phyloP scores from a whole-genome alignment of 2,329 filamentous ascomycete genomes.

The Diaporthe velutina region DNA sequence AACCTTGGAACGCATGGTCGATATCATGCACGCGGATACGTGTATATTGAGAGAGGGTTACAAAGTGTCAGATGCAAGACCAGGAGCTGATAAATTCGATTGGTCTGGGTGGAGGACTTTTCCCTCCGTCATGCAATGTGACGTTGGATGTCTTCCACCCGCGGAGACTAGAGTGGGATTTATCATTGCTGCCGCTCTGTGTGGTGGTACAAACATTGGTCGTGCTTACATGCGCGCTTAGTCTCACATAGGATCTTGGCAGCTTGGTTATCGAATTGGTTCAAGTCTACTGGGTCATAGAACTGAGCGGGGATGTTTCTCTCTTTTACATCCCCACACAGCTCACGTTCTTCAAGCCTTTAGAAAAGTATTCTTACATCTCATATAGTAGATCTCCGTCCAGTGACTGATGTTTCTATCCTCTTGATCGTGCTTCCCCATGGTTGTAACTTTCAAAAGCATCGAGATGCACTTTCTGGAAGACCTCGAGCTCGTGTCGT shows the following conservation, averaged over 20 bases:
- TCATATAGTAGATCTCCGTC: too few species aligned
- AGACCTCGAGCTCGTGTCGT: neutral
- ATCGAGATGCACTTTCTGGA: neutral
- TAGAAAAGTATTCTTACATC: too few species aligned
- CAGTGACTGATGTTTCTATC: too few species aligned
- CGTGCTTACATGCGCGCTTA: neutral
- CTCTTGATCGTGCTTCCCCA: too few species aligned
- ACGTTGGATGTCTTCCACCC: neutral
- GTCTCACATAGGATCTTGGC: neutral
- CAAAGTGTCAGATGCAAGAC: neutral
- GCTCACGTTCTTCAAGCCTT: rapidly evolving
- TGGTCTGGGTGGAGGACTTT: neutral
- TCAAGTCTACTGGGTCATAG: neutral
- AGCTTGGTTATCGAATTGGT: neutral
- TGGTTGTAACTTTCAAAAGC: neutral
- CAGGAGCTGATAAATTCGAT: neutral
- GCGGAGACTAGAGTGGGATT: neutral
- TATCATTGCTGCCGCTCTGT: neutral
- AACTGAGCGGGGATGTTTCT: neutral
- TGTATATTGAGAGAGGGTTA: neutral
- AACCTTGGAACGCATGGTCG: neutral
- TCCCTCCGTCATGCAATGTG: neutral
- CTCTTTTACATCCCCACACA: rapidly evolving
- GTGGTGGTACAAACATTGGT: neutral
- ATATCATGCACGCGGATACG: neutral